Conservation (phyloP, 768 basidiomycete genomes). For the Gelatoporia subvermispora region DNA sequence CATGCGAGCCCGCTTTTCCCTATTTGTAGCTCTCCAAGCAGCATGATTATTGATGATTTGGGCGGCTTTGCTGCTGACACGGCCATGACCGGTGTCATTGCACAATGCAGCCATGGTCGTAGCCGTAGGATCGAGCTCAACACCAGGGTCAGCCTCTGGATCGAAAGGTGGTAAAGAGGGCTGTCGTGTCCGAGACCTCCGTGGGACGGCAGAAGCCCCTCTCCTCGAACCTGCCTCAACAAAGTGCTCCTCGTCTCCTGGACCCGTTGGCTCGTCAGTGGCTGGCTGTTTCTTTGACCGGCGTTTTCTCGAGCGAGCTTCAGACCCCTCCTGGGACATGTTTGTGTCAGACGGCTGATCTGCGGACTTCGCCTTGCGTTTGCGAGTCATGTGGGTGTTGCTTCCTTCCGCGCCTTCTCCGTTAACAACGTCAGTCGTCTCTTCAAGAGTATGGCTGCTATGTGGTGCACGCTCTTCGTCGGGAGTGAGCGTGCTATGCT, state of each 20-base stretch:
- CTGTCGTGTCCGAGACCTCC: slow-evolving; percentile 36
- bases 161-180: slow-evolving; percentile 55
- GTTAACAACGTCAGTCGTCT: background rate
- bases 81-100: slow-evolving; percentile 71
- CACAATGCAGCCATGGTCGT: slow-evolving; percentile 82
- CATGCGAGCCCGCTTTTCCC: slow-evolving; percentile 64
- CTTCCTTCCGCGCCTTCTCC: background rate
- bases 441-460: background rate
- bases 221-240: background rate
- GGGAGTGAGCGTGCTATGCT: background rate
- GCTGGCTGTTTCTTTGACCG: no score
- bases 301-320: background rate
- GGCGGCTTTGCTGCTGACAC: slow-evolving; percentile 71
- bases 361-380: background rate
- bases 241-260: background rate
- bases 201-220: slow-evolving; percentile 14
- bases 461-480: background rate
- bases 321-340: background rate
- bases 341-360: background rate
- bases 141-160: slow-evolving; percentile 59
- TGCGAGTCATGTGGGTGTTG: background rate
- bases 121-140: slow-evolving; percentile 75
- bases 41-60: slow-evolving; percentile 69
- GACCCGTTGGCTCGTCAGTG: background rate
- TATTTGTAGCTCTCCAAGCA: slow-evolving; percentile 65